phyloP scores from a whole-genome alignment of 139 green algal genomes.

The Chlorella sp. region DNA sequence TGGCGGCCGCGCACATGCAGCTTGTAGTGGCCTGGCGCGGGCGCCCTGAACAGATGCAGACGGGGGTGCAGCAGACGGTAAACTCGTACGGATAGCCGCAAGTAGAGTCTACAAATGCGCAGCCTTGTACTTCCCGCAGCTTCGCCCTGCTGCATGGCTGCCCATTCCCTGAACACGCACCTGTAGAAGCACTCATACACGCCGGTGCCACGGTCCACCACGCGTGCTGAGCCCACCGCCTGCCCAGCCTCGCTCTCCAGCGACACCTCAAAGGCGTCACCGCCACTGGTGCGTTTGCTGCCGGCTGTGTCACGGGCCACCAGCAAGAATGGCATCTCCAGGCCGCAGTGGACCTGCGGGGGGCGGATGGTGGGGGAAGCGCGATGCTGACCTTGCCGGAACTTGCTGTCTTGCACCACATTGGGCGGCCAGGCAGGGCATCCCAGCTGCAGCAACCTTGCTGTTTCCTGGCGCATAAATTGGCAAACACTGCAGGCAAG shows the following conservation, averaged over 20 bases:
- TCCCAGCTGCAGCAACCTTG: too few relatives aligned
- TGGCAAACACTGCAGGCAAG: too few relatives aligned
- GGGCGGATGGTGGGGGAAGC: too few relatives aligned
- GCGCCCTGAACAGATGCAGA: conserved; percentile 31
- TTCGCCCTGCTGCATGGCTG: too few relatives aligned
- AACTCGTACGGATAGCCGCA: too few relatives aligned
- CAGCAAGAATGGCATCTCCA: conserved; percentile 89
- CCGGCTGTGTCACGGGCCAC: conserved; percentile 80
- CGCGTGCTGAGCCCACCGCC: conserved; percentile 56
- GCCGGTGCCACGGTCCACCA: conserved; percentile 79
- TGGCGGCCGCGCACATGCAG: conserved; percentile 80
- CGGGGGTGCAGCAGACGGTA: too few relatives aligned
- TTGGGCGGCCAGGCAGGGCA: too few relatives aligned
- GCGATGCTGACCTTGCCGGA: too few relatives aligned
- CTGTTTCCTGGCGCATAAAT: too few relatives aligned
- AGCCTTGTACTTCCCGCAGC: too few relatives aligned
- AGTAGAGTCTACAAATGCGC: too few relatives aligned
- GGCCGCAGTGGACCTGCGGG: conserved; percentile 53
- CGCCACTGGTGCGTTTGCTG: conserved; percentile 78
- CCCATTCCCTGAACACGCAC: background rate
- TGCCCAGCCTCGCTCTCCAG: conserved; percentile 65
- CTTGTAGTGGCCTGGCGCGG: conserved; percentile 60
- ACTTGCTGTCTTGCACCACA: too few relatives aligned
- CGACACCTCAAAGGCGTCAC: conserved; percentile 73
- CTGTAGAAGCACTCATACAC: conserved; percentile 61